Base-by-base conservation (phyloP, 352 stramenopile species). In the Globisporangium okanoganense region DNA sequence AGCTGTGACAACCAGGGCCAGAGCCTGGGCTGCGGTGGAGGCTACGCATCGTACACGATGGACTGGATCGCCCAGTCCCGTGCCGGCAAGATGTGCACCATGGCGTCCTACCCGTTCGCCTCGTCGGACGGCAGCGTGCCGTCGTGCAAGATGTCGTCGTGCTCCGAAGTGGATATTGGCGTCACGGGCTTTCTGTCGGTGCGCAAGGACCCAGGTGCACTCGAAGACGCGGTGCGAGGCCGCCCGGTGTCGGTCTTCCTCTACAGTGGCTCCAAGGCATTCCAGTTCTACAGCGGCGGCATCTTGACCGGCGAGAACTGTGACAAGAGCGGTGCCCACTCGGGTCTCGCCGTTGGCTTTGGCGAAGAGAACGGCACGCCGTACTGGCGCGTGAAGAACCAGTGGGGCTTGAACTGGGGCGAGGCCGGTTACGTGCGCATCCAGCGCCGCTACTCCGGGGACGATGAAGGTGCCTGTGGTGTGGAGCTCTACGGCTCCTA, bases 371-470 rank as follows among this genome's bases (percentile, higher is more conserved):
- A 82, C 24, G 70, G 71, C 13, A 24, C 75, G n/a, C 33, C 56
- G 3, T 85, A 82, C 61, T 84, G 77, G 77, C 80, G 78, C 48
- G 69, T 92, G 49, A 87, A 88, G 66, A 92, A 92, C 64, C 79
- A 84, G 58, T 92, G 81, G 80, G 83, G 83, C 5, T 77, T 72
- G 2, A 60, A 64, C 4, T 93, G 83, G 82, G 82, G 84, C 27
- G 82, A 91, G 56, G 44, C 73, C 12, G 84, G 82, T 20, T 93
- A 88, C 66, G 74, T 87, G 22, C 78, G 79, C 56, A 78, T 88
- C 59, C 64, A 85, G 61, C 78, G 80, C 14, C 73, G 77, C 35
- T 87, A 77, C 64, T 58, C 52, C 0, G 73, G 61, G 3, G 68
- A 78, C 49, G 61, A 56, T 12, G 78, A 85, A 63, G 80, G 80